Evolutionary conservation across 2,329 filamentous ascomycete genomes (phyloP), one percentile per base, ranked within the genome.

Genomic region (Ampelomyces quisqualis): DNA sequence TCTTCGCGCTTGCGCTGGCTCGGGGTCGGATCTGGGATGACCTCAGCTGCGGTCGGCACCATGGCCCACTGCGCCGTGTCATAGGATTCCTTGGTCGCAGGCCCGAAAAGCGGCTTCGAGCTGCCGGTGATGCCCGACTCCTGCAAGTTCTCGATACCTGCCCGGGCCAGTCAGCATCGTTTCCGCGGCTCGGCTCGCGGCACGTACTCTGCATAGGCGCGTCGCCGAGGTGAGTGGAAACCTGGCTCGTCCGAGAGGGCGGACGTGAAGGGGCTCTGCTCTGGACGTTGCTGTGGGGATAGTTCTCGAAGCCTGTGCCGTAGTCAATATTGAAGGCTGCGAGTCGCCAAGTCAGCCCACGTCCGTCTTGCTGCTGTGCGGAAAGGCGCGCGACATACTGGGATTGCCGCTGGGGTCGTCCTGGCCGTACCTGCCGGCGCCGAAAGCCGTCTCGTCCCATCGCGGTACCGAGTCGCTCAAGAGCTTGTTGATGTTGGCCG

Each of bases 51-150:
- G 34, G 73, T 69, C 4, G 75, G 60, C 2, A 76, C 76, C 69
- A 84, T 64, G 2, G 77, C 77, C 81, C 81, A 84, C 13, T 72
- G 63, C 6, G 58, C 64, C 34, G 71, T 65, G 18, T 82, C 77
- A 55, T 82, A 81, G 47, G 76, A 60, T 17, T 74, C 73, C 43
- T 72, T 70, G 14, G 71, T 80, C 2, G 78, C 78, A 38, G 77
- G 79, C 4, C 77, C 74, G 58, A 82, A 81, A 8, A 72, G 65
- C 9, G 58, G 59, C 20, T 68, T 58, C 46, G 62, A 66, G 48
- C 53, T 67, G 11, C 62, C 67, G 7, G 76, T 70, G 10, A 80
- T 69, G 2, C 80, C 80, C 14, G 70, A 77, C 57, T 82, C 79
- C 65, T 83, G 80, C 15, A 31, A 41, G 19, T 37, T 52, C 35